phyloP scores from a whole-genome alignment of 2,329 filamentous ascomycete genomes.

The Fusarium devonianum region DNA sequence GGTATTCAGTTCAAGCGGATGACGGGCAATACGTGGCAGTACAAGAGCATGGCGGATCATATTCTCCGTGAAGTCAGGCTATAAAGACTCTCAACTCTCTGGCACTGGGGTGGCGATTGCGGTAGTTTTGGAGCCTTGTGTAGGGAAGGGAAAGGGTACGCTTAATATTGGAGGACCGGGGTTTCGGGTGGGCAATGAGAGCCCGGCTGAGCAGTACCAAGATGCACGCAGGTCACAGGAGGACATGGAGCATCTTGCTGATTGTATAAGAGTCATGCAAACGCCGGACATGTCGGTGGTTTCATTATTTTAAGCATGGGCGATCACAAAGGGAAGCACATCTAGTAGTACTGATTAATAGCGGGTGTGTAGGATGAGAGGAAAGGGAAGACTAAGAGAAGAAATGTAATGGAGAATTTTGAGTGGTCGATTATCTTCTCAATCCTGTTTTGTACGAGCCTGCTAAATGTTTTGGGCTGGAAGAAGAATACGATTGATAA shows the following conservation, averaged over 20 bases:
- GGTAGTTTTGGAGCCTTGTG: conserved; percentile 12
- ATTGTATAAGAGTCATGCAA: conserved; percentile 34
- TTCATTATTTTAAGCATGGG: conserved; percentile 30
- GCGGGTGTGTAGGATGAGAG: conserved; percentile 2
- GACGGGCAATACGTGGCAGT: conserved; percentile 95
- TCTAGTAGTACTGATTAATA: conserved; percentile 40
- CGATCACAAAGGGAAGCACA: conserved; percentile 37
- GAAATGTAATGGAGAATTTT: conserved; percentile 37
- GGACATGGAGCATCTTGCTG: conserved; percentile 21
- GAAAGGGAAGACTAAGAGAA: conserved; percentile 3
- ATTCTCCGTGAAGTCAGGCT: conserved; percentile 87
- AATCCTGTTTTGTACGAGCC: neutral
- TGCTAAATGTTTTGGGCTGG: neutral
- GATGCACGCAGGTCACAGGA: conserved; percentile 12
- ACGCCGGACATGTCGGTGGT: conserved; percentile 18
- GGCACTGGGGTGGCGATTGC: neutral
- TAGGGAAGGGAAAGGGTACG: neutral
- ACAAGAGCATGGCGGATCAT: conserved; percentile 97
- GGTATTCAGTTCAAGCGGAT: conserved; percentile 99
- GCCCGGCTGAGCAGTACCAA: conserved; percentile 14
- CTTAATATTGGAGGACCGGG: conserved; percentile 18
- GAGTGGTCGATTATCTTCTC: neutral
- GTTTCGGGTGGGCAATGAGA: conserved; percentile 19
- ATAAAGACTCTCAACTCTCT: conserved; percentile 51
- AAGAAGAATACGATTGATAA: no score